Conservation (phyloP, 371 early-diverging fungal species). For the Mucor irregularis region DNA sequence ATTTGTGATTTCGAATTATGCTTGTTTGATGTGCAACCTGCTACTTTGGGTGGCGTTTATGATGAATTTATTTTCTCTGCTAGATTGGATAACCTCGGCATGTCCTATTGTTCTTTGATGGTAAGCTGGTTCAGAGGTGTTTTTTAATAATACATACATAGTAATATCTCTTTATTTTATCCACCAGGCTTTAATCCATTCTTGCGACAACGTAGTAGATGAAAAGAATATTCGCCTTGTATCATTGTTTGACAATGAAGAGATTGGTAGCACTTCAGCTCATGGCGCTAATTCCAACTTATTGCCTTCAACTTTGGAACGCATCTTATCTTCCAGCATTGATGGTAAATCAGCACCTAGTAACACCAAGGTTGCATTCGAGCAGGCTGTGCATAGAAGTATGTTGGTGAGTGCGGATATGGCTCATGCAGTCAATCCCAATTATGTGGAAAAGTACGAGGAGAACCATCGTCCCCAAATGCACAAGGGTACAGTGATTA, state of each 20-base stretch:
- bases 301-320: slow-evolving; percentile 68
- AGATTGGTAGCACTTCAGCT: slow-evolving; percentile 89
- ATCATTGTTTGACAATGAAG: slow-evolving; percentile 95
- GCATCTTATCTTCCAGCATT: slow-evolving; percentile 45
- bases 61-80: slow-evolving; percentile 92
- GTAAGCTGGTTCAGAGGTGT: not conserved
- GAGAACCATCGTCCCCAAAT: slow-evolving; percentile 87
- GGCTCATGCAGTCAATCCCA: slow-evolving; percentile 93
- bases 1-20: slow-evolving; percentile 95
- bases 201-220: slow-evolving; percentile 31
- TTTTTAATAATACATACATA: not conserved
- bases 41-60: slow-evolving; percentile 81
- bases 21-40: slow-evolving; percentile 78
- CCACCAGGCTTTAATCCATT: slow-evolving; percentile 63
- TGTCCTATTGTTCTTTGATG: slow-evolving; percentile 33
- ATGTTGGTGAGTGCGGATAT: slow-evolving; percentile 89
- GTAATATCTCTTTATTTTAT: not conserved
- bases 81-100: slow-evolving; percentile 92
- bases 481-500: slow-evolving; percentile 94
- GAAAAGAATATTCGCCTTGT: slow-evolving; percentile 83
- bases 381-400: slow-evolving; percentile 80
- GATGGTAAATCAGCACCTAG: slow-evolving; percentile 15
- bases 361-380: slow-evolving; percentile 54
- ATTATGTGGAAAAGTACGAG: slow-evolving; percentile 85
- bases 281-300: slow-evolving; percentile 92